A percentile compares a stretch with the other conserved stretches of the same genome.
These are phyloP conservation scores for Auricularia sp. DNA, from an alignment of 768 basidiomycete genomes.

Conservation along the genomic window DNA sequence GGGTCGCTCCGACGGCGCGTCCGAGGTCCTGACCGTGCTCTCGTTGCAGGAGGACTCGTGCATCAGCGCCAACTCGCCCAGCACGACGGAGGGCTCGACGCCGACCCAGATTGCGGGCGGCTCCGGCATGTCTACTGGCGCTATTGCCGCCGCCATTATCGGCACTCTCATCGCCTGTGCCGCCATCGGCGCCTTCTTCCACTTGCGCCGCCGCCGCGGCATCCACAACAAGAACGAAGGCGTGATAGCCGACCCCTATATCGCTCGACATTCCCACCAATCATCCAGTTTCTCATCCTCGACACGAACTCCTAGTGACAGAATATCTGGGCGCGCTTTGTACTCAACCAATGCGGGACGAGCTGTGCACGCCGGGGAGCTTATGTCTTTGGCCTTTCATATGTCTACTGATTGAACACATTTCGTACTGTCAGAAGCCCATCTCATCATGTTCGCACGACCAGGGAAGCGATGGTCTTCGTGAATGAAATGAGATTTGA, in stretches of 20 bases:
- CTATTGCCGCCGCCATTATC: slow-evolving; percentile 25
- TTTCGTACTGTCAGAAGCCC: too few relatives aligned
- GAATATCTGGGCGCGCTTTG: too few relatives aligned
- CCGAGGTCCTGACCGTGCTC: slow-evolving; percentile 40
- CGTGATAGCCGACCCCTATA: neutral
- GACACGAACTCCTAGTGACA: neutral
- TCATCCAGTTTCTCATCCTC: neutral
- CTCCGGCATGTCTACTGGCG: slow-evolving; percentile 37
- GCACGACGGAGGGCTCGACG: slow-evolving; percentile 14
- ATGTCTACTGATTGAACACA: too few relatives aligned
- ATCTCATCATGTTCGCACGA: too few relatives aligned
- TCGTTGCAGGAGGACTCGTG: slow-evolving; percentile 40
- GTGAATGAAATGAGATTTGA: too few relatives aligned
- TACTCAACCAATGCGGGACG: too few relatives aligned
- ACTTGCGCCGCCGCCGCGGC: slow-evolving; percentile 2
- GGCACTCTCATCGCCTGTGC: slow-evolving; percentile 31
- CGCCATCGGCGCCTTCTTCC: slow-evolving; percentile 42
- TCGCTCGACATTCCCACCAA: neutral
- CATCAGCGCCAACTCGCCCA: slow-evolving; percentile 35
- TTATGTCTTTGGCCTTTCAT: too few relatives aligned
- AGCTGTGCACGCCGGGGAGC: too few relatives aligned
- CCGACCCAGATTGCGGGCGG: slow-evolving; percentile 26
- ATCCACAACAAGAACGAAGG: neutral
- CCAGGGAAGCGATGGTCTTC: too few relatives aligned
- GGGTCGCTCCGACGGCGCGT: slow-evolving; percentile 47